Evolutionary conservation across 2,329 filamentous ascomycete species (phyloP).

Genomic region (Xylariaceae sp.): DNA sequence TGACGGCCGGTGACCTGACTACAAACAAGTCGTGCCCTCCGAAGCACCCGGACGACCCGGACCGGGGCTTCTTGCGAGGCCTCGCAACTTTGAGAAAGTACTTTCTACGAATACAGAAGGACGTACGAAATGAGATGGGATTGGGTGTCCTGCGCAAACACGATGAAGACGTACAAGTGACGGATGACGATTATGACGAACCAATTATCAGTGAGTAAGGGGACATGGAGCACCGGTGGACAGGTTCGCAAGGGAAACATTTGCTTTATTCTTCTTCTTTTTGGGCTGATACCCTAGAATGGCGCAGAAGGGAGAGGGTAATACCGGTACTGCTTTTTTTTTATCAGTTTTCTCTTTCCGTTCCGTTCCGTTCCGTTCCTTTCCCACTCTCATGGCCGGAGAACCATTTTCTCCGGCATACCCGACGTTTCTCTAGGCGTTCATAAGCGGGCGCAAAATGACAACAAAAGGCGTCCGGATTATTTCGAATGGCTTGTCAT

Average conservation of each 20-base stretch:
- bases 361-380: slow-evolving; percentile 1
- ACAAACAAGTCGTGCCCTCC: slow-evolving; percentile 68
- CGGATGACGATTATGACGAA: slow-evolving; percentile 26
- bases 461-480: not conserved
- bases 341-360: not conserved
- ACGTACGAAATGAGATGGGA: slow-evolving; percentile 55
- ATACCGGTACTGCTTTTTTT: no score
- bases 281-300: slow-evolving; percentile 23
- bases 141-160: slow-evolving; percentile 28
- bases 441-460: slow-evolving; percentile 7
- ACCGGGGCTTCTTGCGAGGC: slow-evolving; percentile 84
- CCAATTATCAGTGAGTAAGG: slow-evolving; percentile 27
- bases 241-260: not conserved
- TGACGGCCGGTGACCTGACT: slow-evolving; percentile 75
- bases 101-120: slow-evolving; percentile 79
- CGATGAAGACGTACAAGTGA: slow-evolving; percentile 18
- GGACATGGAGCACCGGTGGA: slow-evolving; percentile 1
- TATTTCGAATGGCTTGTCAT: not conserved
- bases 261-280: slow-evolving; percentile 15
- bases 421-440: slow-evolving; percentile 17
- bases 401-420: slow-evolving; percentile 14
- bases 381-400: not conserved
- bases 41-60: slow-evolving; percentile 70
- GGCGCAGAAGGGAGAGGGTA: slow-evolving; percentile 19
- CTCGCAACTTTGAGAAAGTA: slow-evolving; percentile 73